A percentile compares a stretch with the other conserved stretches of the same genome.
Conservation (phyloP, 2,329 filamentous ascomycete genomes). For the Xylariales sp. region DNA sequence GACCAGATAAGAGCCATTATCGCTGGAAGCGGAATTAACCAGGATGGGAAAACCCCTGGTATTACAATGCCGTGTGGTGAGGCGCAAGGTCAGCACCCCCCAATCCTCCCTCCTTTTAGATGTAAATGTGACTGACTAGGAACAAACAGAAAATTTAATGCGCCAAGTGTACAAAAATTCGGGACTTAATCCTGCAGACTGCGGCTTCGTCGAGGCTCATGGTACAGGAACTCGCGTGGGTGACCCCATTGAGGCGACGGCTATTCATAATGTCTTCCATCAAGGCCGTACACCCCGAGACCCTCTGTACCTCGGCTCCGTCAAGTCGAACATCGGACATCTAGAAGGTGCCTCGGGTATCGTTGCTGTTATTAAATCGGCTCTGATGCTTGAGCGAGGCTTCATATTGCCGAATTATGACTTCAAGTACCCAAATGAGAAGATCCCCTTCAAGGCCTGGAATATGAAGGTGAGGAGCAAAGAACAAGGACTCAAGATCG, state of each 20-base stretch:
- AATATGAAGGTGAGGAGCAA: constrained; percentile 54
- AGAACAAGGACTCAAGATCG: neutral
- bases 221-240: constrained; percentile 67
- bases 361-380: constrained; percentile 63
- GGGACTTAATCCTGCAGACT: constrained; percentile 54
- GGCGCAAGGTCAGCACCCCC: constrained; percentile 56
- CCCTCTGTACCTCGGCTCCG: constrained; percentile 60
- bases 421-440: constrained; percentile 61
- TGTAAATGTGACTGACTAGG: constrained; percentile 35
- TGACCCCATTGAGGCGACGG: constrained; percentile 66
- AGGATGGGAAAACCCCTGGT: constrained; percentile 67
- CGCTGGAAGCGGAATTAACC: constrained; percentile 62
- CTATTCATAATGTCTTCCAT: constrained; percentile 59
- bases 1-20: constrained; percentile 66
- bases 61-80: constrained; percentile 66
- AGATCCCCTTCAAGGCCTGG: constrained; percentile 63
- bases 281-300: constrained; percentile 54
- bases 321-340: constrained; percentile 65
- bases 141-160: constrained; percentile 54
- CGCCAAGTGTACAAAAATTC: constrained; percentile 56
- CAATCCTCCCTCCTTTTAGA: no score
- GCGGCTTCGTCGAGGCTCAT: constrained; percentile 63
- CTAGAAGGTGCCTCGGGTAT: constrained; percentile 64
- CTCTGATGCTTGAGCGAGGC: constrained; percentile 62
- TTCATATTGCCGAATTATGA: constrained; percentile 63